Evolutionary conservation across 2,329 filamentous ascomycete genomes (phyloP), one percentile per base, ranked within the genome.

Genomic region (Neofusicoccum parvum): DNA sequence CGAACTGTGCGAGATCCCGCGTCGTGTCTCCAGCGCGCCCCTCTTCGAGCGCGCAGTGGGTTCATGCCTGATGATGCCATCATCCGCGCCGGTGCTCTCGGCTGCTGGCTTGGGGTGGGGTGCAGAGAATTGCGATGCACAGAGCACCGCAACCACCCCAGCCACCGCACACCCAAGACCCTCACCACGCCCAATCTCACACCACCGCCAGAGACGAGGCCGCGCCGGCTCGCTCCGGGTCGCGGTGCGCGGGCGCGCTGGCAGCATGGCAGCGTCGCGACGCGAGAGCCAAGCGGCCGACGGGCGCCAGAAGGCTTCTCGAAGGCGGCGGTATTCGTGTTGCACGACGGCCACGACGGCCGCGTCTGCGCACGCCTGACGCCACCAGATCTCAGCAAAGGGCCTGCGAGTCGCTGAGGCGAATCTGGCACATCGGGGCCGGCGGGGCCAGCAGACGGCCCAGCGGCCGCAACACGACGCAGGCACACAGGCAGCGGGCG

Each of bases 1-100:
- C 56, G 56, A 46, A 37, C 56, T 60, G 56, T 60, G 56, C 56
- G 41, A 60, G 56, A 60, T 60, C 56, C 41, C 23, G 36, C 53
- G 9, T 9, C 14, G 27, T 10, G 12, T 20, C 15, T n/a, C 34
- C n/a, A 32, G 27, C 11, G 3, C n/a, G 10, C 32, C 15, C 50
- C n/a, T 37, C 50, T 11, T 15, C 49, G 46, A 32, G 46, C 39
- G 15, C n/a, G 7, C 15, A 14, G 27, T 51, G 23, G 23, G 27
- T 51, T 51, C 48, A 51, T 51, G 41, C 56, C 56, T 34, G 53
- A 32, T 56, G 37, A 56, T 43, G 41, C 15, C 41, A 37, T 59
- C 41, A 37, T 46, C 27, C 32, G 56, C 53, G 20, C 45, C 53
- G 32, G 39, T 58, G 56, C 56, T 46, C 41, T 60, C 56, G 56